phyloP scores from a whole-genome alignment of 495 filamentous ascomycete genomes.

The Aspergillus bertholletiae region DNA sequence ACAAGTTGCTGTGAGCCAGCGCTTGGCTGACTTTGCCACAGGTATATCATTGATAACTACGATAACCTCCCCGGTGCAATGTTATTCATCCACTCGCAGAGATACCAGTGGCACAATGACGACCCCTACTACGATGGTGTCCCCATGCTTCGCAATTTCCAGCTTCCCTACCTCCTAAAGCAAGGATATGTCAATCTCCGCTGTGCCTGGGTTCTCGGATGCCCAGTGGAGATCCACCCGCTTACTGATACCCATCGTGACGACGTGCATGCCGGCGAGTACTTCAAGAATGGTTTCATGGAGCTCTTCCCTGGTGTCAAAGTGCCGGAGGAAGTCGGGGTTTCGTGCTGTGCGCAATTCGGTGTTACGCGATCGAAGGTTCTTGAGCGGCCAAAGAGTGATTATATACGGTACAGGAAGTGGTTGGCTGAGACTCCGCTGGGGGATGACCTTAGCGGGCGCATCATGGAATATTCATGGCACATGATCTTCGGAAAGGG shows the following conservation, averaged over 20 bases:
- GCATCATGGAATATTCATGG: constrained; percentile 73
- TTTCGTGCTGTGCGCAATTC: constrained; percentile 71
- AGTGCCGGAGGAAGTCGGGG: constrained; percentile 49
- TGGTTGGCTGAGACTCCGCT: constrained; percentile 60
- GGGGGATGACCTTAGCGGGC: constrained; percentile 55
- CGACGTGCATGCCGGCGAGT: constrained; percentile 44
- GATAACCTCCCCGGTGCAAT: constrained; percentile 53
- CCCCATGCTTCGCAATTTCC: constrained; percentile 50
- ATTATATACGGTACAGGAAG: constrained; percentile 54
- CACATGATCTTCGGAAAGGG: constrained; percentile 56
- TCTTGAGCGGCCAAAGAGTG: constrained; percentile 38
- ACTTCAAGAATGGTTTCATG: constrained; percentile 51
- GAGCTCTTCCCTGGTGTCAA: constrained; percentile 50
- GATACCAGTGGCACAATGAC: constrained; percentile 64
- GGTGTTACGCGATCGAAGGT: constrained; percentile 59
- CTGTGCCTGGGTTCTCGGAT: constrained; percentile 60
- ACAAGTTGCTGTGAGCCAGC: neutral
- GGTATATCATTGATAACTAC: constrained; percentile 66
- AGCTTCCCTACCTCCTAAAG: constrained; percentile 49
- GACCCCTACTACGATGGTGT: constrained; percentile 48
- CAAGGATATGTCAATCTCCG: constrained; percentile 64
- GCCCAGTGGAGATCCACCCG: constrained; percentile 56
- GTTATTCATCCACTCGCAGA: constrained; percentile 59
- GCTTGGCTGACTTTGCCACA: constrained; percentile 12
- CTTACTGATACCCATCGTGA: constrained; percentile 38